Base-by-base conservation (phyloP, 129 eudicot genomes). In the Arctium minus region DNA sequence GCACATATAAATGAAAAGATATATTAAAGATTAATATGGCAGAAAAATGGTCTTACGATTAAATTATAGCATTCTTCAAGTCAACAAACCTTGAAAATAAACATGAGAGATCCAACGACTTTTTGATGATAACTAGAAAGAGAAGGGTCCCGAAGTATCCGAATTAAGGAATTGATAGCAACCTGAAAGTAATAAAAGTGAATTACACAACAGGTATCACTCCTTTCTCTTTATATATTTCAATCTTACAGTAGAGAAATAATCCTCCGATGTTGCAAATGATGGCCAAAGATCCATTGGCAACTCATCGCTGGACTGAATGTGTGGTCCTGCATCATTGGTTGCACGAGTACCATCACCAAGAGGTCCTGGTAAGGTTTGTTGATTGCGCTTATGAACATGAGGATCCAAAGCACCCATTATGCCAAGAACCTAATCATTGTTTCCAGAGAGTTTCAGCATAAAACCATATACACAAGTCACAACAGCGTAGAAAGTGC, bases 351-450 rank as follows among this genome's bases (percentile, higher is more conserved):
- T 86, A 73, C 90, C 94, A 80, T 96, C 99, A 65, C 91, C 97
- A 91, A 89, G 97, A 48, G 94, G 91, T 69, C 97, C 97, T 83
- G 94, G 91, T 75, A 91, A 81, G 88, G 91, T 90, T 70, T 75
- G 92, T 82, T 91, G 98, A 87, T 96, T 96, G 73, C 95, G 94
- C 82, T 96, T 96, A 74, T 96, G 97, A 39, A 80, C 94, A 84
- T 96, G 97, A 67, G 99, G 97, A 87, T 96, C 99, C 83, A 96
- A 87, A 79, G 99, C 99, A 80, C 99, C 99, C 97, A 96, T 91
- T 80, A 96, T 96, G 67, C 99, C 97, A 80, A 96, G 92, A 79
- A 96, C 99, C 99, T 96, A 79, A 44, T 40, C 78, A 79, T 18
- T 40, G 73, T 77, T 42, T 42, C 64, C 79, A 36, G 8, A 82